Evolutionary conservation across 345 rosid genomes (phyloP).

Genomic region (Salix suchowensis): DNA sequence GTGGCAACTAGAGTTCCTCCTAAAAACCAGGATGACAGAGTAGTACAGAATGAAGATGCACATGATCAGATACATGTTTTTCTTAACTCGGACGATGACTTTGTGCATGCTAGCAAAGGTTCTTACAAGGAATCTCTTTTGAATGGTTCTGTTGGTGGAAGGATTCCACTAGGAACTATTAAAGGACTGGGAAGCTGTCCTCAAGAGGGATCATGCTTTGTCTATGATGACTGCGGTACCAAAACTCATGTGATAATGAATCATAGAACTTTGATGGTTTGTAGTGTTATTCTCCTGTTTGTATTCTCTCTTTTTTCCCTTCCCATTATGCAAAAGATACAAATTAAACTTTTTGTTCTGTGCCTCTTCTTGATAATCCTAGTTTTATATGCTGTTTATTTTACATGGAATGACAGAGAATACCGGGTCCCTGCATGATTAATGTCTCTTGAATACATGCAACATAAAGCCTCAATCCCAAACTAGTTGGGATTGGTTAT

Average conservation of each 20-base stretch:
- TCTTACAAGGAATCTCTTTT: slow-evolving; percentile 15
- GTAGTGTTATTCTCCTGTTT: slow-evolving; percentile 32
- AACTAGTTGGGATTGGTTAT: no score
- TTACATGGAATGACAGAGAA: background rate
- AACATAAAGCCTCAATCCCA: no score
- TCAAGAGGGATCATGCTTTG: slow-evolving; percentile 81
- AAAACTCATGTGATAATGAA: slow-evolving; percentile 87
- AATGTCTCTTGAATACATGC: no score
- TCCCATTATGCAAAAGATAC: slow-evolving; percentile 6
- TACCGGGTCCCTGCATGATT: background rate
- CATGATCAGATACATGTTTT: slow-evolving; percentile 70
- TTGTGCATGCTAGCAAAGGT: slow-evolving; percentile 16
- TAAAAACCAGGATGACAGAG: slow-evolving; percentile 31
- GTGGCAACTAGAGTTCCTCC: slow-evolving; percentile 72
- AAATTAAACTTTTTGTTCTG: background rate
- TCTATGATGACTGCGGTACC: slow-evolving; percentile 58
- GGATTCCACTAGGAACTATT: slow-evolving; percentile 62
- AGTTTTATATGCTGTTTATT: slow-evolving; percentile 7
- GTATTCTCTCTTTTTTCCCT: background rate
- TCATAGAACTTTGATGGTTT: slow-evolving; percentile 88
- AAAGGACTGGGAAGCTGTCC: slow-evolving; percentile 66
- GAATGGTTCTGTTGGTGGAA: slow-evolving; percentile 30
- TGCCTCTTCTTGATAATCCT: background rate
- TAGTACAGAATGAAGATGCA: slow-evolving; percentile 34
- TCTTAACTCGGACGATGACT: slow-evolving; percentile 44